Base-by-base conservation (phyloP, 2,329 filamentous ascomycete genomes). In the Colletotrichum camelliae region DNA sequence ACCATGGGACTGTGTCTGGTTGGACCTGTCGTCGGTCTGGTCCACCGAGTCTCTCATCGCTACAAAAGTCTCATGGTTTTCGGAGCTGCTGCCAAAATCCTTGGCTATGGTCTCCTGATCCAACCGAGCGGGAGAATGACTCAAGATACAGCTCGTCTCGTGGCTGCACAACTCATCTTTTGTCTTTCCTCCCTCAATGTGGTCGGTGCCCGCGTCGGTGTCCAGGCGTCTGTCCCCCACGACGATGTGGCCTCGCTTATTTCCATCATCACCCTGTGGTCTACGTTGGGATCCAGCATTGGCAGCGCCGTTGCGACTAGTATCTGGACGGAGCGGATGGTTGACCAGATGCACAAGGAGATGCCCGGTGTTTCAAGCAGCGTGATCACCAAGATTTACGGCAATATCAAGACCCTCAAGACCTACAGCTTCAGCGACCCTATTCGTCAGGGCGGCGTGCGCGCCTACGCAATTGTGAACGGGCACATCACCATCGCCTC, bases 31-130 rank as follows among this genome's bases (percentile, higher is more conserved):
- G 83, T 83, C 27, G 83, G 83, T 58, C 77, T 84, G 13, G 77
- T 84, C 27, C 85, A 87, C 33, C 78, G 82, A 0, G 37, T 65
- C 21, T 83, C 85, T 0, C 86, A 87, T 71, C 81, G 85, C 2
- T 88, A 87, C 83, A 87, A 87, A 80, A 77, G 80, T 10, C 68
- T 87, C 18, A 84, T 84, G 83, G 73, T 87, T 35, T 79, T 86
- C 35, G 86, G 85, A 16, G 83, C 83, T 4, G 80, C 78, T 0
- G 78, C 82, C 0, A 85, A 79, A 21, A 74, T 87, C 2, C 64
- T 87, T 21, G 85, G 81, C 8, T 85, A 86, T 52, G 84, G 81
- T 4, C 70, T 87, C 9, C 78, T 85, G 6, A 73, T 87, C 52
- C 76, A 78, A 4, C 66, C 75, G 16, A 77, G 79, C 61, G 81